Conservation (phyloP, 1,284 basidiomycete species). For the Polyporus tsugae region DNA sequence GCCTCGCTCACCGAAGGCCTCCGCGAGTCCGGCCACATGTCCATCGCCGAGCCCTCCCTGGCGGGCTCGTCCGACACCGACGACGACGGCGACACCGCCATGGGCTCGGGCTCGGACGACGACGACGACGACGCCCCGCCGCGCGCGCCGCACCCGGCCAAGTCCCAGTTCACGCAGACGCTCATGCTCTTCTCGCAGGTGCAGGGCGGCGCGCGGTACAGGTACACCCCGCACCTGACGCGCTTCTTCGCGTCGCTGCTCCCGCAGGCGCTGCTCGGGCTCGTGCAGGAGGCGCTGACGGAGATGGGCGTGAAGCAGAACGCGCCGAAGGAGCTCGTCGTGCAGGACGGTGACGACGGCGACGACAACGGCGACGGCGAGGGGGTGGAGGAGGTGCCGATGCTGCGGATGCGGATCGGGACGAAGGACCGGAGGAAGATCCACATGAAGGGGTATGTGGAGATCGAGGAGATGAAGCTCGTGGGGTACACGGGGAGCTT, state of each 20-base stretch:
- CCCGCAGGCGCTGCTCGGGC: constrained; percentile 57
- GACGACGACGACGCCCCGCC: constrained; percentile 37
- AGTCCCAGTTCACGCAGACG: constrained; percentile 66
- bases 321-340: constrained; percentile 38
- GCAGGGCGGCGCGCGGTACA: constrained; percentile 70
- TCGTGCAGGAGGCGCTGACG: constrained; percentile 61
- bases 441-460: constrained; percentile 74
- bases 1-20: constrained; percentile 75
- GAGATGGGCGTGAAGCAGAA: constrained; percentile 60
- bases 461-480: constrained; percentile 64
- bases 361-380: constrained; percentile 11
- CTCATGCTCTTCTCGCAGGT: constrained; percentile 59
- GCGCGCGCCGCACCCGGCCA: constrained; percentile 5
- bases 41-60: constrained; percentile 63
- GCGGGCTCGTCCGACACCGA: constrained; percentile 37
- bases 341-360: constrained; percentile 23
- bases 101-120: constrained; percentile 47
- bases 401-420: constrained; percentile 63
- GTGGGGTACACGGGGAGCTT: constrained; percentile 61
- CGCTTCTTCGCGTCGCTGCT: constrained; percentile 74
- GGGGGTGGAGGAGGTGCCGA: constrained; percentile 25
- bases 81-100: constrained; percentile 63
- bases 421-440: constrained; percentile 68
- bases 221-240: constrained; percentile 77
- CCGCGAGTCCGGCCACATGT: constrained; percentile 73